A percentile compares a stretch with the other conserved stretches of the same genome.
Conservation (phyloP, 2,329 filamentous ascomycete genomes). For the Mycogone perniciosa region DNA sequence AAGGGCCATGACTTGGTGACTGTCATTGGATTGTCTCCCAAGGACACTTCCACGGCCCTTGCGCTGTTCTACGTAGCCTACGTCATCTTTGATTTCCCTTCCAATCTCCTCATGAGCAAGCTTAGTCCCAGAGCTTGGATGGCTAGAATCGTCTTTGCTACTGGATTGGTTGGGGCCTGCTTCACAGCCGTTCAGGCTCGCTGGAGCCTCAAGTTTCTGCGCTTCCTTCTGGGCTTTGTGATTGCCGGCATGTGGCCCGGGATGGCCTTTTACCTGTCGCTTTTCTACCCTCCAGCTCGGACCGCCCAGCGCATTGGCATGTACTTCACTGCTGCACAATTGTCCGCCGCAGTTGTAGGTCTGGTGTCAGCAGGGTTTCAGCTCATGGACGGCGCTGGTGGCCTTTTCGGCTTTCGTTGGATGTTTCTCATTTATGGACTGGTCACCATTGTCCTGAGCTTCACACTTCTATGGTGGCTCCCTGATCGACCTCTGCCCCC, state of each 20-base stretch:
- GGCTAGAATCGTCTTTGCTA: slow-evolving; percentile 82
- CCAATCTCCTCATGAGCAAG: slow-evolving; percentile 81
- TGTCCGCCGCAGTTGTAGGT: slow-evolving; percentile 83
- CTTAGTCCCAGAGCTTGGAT: slow-evolving; percentile 86
- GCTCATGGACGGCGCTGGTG: slow-evolving; percentile 73
- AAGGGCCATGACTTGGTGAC: slow-evolving; percentile 68
- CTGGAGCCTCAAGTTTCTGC: slow-evolving; percentile 84
- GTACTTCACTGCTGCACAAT: slow-evolving; percentile 83
- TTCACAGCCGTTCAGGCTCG: slow-evolving; percentile 75
- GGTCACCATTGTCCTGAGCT: slow-evolving; percentile 63
- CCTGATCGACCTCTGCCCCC: slow-evolving; percentile 75
- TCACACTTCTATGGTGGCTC: slow-evolving; percentile 80
- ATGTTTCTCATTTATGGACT: slow-evolving; percentile 90
- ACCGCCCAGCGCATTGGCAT: slow-evolving; percentile 83
- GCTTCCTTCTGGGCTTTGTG: slow-evolving; percentile 77
- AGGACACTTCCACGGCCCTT: slow-evolving; percentile 76
- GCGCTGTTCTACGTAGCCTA: slow-evolving; percentile 91
- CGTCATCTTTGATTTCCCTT: slow-evolving; percentile 82
- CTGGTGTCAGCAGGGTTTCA: slow-evolving; percentile 89
- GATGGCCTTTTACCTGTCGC: slow-evolving; percentile 86
- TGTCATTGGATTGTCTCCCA: slow-evolving; percentile 61
- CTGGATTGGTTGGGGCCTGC: slow-evolving; percentile 76
- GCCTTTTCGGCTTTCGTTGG: slow-evolving; percentile 78
- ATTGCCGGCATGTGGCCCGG: slow-evolving; percentile 94
- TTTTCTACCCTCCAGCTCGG: slow-evolving; percentile 83